Evolutionary conservation across 345 rosid genomes (phyloP), one percentile per base, ranked within the genome.

Genomic region (Hypericum androsaemum): DNA sequence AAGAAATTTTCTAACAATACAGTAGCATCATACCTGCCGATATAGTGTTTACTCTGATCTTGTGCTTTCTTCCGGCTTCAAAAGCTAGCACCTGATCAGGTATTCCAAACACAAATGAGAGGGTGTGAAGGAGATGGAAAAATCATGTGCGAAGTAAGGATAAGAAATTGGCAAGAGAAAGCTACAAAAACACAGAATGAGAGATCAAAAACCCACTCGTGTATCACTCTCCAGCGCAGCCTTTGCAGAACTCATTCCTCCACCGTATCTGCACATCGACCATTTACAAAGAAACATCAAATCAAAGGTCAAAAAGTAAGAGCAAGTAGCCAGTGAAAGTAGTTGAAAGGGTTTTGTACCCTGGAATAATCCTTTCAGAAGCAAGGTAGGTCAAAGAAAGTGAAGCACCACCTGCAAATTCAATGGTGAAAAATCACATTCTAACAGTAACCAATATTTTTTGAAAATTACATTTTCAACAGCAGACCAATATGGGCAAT

Each of bases 211-310:
- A 50, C 54, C 39, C 12, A 51, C 54, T 3, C 41, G 54, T 36
- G 54, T 51, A 41, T 51, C 54, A 37, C 54, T 51, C 54, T 51
- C 54, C 13, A 51, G 14, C 10, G 54, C 54, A 36, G 54, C 54
- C 54, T 51, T 51, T 37, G 54, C 54, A 11, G 54, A 51, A 36
- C 54, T 51, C 54, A 51, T 51, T 37, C 54, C 54, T 10, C 54
- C 54, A 35, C 54, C 54, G 37, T 51, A 46, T 13, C 50, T 44
- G 47, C 12, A 44, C n/a, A 12, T 44, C 32, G 32, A 22, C 32
- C 32, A 22, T 1, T 22, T 22, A 22, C 32, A 22, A 4, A n/a
- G 47, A 44, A 44, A 1, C 12, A 6, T 44, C 13, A 16, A 16
- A 44, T 7, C 15, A 10, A n/a, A 12, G 6, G 10, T 44, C 32